Conservation (phyloP, 768 basidiomycete genomes). For the Tulasnella sp. region DNA sequence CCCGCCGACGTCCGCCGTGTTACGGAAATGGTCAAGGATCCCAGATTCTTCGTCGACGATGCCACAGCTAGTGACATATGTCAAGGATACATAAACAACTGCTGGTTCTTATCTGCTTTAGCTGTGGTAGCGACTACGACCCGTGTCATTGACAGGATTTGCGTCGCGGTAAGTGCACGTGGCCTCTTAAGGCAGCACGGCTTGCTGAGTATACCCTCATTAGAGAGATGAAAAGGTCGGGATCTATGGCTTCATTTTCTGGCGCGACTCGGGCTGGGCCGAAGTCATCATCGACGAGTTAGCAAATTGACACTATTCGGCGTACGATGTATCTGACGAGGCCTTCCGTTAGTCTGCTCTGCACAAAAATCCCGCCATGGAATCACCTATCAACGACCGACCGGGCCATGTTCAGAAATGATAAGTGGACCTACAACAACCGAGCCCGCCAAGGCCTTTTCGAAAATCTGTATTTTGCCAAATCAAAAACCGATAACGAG, state of each 20-base stretch:
- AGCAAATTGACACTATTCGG: slow-evolving; percentile 22
- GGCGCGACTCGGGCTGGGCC: slow-evolving; percentile 45
- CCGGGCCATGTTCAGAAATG: slow-evolving; percentile 43
- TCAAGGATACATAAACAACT: slow-evolving; percentile 46
- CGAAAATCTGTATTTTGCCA: slow-evolving; percentile 44
- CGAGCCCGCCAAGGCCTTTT: slow-evolving; percentile 39
- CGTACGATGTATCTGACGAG: not conserved
- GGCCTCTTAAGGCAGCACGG: not conserved
- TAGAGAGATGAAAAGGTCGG: slow-evolving; percentile 47
- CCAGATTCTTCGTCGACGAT: slow-evolving; percentile 43
- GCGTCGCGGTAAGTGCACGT: slow-evolving; percentile 38
- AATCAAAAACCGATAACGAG: slow-evolving; percentile 39
- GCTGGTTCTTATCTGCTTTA: slow-evolving; percentile 48
- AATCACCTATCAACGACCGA: slow-evolving; percentile 38
- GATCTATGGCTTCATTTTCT: slow-evolving; percentile 54
- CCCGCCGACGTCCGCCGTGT: slow-evolving; percentile 42
- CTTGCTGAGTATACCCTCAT: not conserved
- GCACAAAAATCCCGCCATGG: slow-evolving; percentile 43
- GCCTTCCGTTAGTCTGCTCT: slow-evolving; percentile 37
- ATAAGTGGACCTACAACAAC: slow-evolving; percentile 41
- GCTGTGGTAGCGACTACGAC: slow-evolving; percentile 43
- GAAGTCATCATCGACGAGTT: slow-evolving; percentile 52
- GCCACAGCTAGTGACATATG: slow-evolving; percentile 41
- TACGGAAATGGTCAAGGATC: slow-evolving; percentile 46
- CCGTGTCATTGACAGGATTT: slow-evolving; percentile 42